Base-by-base conservation (phyloP, 2,329 filamentous ascomycete genomes). In the Nectriaceae sp. region DNA sequence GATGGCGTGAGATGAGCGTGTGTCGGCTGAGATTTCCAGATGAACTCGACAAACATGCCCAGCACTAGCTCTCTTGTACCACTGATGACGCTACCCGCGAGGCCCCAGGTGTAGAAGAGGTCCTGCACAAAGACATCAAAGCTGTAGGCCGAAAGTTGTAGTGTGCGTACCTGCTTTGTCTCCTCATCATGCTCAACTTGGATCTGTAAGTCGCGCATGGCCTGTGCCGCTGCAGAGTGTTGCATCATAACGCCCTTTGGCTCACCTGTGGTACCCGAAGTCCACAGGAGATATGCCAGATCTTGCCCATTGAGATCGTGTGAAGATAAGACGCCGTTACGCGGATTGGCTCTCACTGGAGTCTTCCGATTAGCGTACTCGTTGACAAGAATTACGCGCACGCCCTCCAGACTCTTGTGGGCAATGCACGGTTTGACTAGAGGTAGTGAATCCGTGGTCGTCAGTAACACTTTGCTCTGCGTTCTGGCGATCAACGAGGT, bases 1-100 rank as follows among this genome's bases (percentile, higher is more conserved):
- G 81, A 83, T 15, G 83, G 81, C 0, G 83, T 85, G 41, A 85
- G 66, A 52, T 80, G 83, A 21, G 85, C 69, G 64, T 86, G 81
- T 1, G 82, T 85, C 15, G 81, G 69, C 1, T 66, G 57, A 21
- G 83, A 64, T 1, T 59, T 53, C 19, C 75, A 72, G 45, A 85
- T 80, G 18, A 76, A 71, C 16, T 67, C 62, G 54, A 82, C 77
- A 15, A 85, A 71, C 50, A 83, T 75, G 38, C 71, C 70, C 47
- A 83, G 79, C 4, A 85, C 65, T 15, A 79, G 68, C 46, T 83
- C 79, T 48, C 82, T 80, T 1, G 71, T 74, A 1, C 77, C 77
- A 20, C 80, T 77, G 59, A 81, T 83, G n/a, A 87, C 65, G 22
- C 75, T 76, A 65, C 84, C 82, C 5, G 83, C 82, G n/a, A 69